Conservation (phyloP, 2,329 filamentous ascomycete genomes). For the Pyrenochaeta sp. region DNA sequence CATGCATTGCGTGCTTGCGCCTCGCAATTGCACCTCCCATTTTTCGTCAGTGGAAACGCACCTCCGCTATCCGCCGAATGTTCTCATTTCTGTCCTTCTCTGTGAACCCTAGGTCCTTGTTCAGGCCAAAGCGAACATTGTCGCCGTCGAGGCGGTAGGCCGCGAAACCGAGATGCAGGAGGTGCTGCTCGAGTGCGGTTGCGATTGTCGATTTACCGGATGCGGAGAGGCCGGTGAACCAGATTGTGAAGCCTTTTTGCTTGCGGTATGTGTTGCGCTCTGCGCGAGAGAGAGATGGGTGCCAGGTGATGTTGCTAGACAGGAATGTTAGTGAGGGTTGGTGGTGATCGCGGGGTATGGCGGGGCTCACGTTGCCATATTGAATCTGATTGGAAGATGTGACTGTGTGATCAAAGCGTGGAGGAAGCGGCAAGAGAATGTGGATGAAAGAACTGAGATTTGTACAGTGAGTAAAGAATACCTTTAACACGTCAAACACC, state of each 20-base stretch:
- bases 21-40: neutral
- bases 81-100: constrained; percentile 96
- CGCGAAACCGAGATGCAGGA: constrained; percentile 81
- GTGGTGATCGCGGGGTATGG: constrained; percentile 35
- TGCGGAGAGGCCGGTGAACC: constrained; percentile 96
- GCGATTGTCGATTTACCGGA: constrained; percentile 98
- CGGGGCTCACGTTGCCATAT: constrained; percentile 50
- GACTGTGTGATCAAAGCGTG: neutral
- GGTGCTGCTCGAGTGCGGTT: constrained; percentile 94
- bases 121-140: constrained; percentile 97
- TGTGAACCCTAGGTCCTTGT: constrained; percentile 95
- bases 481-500: constrained; percentile 12
- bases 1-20: constrained; percentile 25
- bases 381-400: constrained; percentile 9
- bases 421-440: neutral
- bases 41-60: constrained; percentile 26
- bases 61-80: constrained; percentile 92
- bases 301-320: constrained; percentile 87
- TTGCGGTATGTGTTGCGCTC: constrained; percentile 79
- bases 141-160: constrained; percentile 97
- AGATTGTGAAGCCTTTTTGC: constrained; percentile 93
- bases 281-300: constrained; percentile 78
- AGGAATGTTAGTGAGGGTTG: constrained; percentile 18
- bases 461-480: neutral
- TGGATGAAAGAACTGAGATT: neutral